A percentile compares a stretch with the other conserved stretches of the same genome.
phyloP scores from a whole-genome alignment of 805 yeast species.

The Ogataea corticis region DNA sequence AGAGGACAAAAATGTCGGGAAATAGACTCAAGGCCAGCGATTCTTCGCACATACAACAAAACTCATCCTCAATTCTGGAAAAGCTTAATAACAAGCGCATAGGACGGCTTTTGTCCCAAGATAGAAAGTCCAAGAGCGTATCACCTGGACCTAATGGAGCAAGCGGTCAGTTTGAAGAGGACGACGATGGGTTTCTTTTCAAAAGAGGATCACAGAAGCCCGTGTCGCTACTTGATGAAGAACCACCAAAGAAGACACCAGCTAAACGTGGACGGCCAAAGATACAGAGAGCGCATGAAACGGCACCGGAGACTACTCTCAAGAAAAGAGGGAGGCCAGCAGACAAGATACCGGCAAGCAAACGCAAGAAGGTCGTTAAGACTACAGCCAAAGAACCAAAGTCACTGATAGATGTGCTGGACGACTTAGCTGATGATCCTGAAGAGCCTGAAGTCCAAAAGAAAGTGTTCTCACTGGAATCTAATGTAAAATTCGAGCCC shows the following conservation, averaged over 20 bases:
- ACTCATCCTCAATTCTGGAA: constrained; percentile 16
- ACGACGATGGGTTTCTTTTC: constrained; percentile 24
- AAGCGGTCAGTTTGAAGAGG: constrained; percentile 18
- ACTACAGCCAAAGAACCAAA: constrained; percentile 1
- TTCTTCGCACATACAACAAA: constrained; percentile 11
- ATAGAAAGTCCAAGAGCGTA: constrained; percentile 8
- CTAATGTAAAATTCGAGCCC: not conserved
- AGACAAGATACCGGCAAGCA: not conserved
- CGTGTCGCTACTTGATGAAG: no score
- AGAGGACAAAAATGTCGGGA: constrained; percentile 12
- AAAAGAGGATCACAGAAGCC: constrained; percentile 18
- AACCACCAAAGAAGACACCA: not conserved
- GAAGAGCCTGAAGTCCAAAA: not conserved
- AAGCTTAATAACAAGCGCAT: constrained; percentile 13
- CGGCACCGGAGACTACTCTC: not conserved
- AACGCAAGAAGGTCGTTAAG: constrained; percentile 2
- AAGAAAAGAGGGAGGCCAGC: constrained; percentile 1
- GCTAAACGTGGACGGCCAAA: constrained; percentile 1
- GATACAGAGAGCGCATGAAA: not conserved
- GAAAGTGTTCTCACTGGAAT: constrained; percentile 8
- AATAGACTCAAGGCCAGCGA: constrained; percentile 12
- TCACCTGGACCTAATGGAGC: constrained; percentile 3
- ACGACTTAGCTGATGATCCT: constrained; percentile 3
- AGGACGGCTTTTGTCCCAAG: constrained; percentile 17
- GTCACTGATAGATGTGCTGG: constrained; percentile 4